Base-by-base conservation (phyloP, 2,329 filamentous ascomycete genomes). In the Fusarium fujikuroi region DNA sequence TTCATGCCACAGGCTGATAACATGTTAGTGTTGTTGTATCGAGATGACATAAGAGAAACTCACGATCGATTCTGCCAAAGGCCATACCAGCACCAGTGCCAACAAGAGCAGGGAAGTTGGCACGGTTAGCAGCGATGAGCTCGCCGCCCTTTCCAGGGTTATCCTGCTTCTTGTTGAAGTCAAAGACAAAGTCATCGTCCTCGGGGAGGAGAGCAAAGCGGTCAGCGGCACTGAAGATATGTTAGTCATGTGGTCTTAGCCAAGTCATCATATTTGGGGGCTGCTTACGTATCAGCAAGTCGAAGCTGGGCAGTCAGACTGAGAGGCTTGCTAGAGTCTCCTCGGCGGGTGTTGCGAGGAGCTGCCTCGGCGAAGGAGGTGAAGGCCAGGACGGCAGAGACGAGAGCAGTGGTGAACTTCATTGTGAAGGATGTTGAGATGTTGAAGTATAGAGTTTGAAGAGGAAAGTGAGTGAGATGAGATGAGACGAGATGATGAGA, bases 71-170 rank as follows among this genome's bases (percentile, higher is more conserved):
- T 75, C 85, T 85, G 44, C 86, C 87, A 12, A 89, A 79, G 6
- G 86, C 86, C 82, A 88, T 87, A 64, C 83, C 84, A 40, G 85
- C 80, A 25, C 84, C 84, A 8, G 86, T 87, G 53, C 85, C 84
- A 25, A 88, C 85, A 25, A 90, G 84, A 32, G 87, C 87, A 6
- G 88, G 88, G 80, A 90, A 90, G 40, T 84, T 86, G 80, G 87
- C 86, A 76, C 87, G 84, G 81, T 89, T 88, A 49, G 88, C 87
- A 25, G 84, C 81, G 42, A 87, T 80, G 68, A 88, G 82, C 74
- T 86, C 82, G 44, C 87, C 87, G 43, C 86, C 87, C 64, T 75
- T 73, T 54, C 76, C 76, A 32, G 76, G 73, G 57, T 60, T 70
- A 4, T 59, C 30, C 12, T 78, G 76, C 46, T 69, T 54, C 52